phyloP scores from a whole-genome alignment of 257 asterid species.

The Capsicum pubescens region DNA sequence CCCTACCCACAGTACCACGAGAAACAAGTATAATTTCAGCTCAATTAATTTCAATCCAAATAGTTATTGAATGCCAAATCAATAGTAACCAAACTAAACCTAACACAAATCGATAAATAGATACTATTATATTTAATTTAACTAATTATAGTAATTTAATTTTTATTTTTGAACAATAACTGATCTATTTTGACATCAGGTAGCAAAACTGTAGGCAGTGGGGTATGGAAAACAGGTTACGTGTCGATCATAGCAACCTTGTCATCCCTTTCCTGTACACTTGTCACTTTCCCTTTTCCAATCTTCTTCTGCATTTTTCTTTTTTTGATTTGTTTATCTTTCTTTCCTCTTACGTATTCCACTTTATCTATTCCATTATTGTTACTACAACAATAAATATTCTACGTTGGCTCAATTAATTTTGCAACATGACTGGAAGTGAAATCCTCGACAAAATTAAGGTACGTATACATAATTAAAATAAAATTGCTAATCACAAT shows the following conservation, averaged over 20 bases:
- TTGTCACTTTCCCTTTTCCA: constrained; percentile 16
- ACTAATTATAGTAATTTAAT: no score
- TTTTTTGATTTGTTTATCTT: background rate
- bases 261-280: constrained; percentile 30
- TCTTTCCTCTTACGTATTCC: background rate
- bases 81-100: no score
- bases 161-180: no score
- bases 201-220: no score
- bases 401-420: background rate
- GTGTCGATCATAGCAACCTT: constrained; percentile 34
- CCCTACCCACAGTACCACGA: no score
- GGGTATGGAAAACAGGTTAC: background rate
- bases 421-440: constrained; percentile 52
- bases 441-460: constrained; percentile 67
- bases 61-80: no score
- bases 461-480: constrained; percentile 42
- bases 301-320: background rate
- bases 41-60: no score
- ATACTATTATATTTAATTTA: no score
- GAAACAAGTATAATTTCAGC: no score
- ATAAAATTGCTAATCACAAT: background rate
- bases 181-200: no score
- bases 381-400: background rate
- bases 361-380: background rate
- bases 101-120: no score